Evolutionary conservation across 2,329 filamentous ascomycete species (phyloP).

Genomic region (Botryosphaeria agaves): DNA sequence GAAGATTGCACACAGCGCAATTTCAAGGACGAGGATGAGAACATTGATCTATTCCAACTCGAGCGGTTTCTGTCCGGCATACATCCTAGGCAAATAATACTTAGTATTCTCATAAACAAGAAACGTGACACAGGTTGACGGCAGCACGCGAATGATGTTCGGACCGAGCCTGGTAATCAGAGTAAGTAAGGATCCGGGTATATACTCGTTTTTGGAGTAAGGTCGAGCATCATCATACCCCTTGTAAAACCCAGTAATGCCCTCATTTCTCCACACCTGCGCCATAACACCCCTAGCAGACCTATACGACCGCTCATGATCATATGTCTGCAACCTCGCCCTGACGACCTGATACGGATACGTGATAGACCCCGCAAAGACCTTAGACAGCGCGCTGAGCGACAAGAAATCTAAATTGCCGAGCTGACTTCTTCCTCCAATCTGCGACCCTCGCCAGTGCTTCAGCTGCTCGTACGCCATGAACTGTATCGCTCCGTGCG

Average conservation of each 20-base stretch:
- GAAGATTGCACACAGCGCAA: too few species aligned
- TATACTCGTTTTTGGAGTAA: too few species aligned
- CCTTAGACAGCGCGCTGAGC: constrained; percentile 65
- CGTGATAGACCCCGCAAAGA: constrained; percentile 75
- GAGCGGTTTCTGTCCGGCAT: too few species aligned
- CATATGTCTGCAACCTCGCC: constrained; percentile 75
- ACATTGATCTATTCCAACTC: too few species aligned
- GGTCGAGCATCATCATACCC: too few species aligned
- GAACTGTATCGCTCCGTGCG: constrained; percentile 89
- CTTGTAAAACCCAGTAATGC: constrained; percentile 73
- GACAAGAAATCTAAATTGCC: constrained; percentile 60
- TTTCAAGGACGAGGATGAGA: too few species aligned
- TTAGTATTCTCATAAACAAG: constrained; percentile 92
- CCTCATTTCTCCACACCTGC: constrained; percentile 66
- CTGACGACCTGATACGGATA: constrained; percentile 93
- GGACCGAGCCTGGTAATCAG: constrained; percentile 42
- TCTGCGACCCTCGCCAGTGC: constrained; percentile 33
- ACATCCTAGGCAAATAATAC: constrained; percentile 40
- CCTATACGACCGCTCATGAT: constrained; percentile 58
- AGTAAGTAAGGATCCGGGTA: too few species aligned
- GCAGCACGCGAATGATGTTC: constrained; percentile 78
- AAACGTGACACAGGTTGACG: constrained; percentile 92
- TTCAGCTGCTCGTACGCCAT: constrained; percentile 76
- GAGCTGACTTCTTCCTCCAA: constrained; percentile 15
- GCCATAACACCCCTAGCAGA: constrained; percentile 53